These are phyloP conservation scores for Diutina sp. DNA, from an alignment of 1,139 yeast species.

Conservation along the genomic window DNA sequence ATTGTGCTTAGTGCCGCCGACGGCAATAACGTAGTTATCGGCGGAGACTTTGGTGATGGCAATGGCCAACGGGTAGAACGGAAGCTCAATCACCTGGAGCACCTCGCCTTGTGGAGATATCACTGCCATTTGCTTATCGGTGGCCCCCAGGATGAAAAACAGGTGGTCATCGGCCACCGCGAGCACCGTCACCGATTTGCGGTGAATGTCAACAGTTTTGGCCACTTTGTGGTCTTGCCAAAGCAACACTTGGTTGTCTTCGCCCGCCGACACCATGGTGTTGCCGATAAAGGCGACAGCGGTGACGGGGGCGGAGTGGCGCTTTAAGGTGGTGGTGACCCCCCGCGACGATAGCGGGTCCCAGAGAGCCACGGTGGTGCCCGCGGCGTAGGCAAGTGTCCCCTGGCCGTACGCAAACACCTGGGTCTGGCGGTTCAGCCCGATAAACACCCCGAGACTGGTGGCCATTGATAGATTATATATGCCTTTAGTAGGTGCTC, in stretches of 20 bases:
- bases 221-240: slow-evolving; percentile 36
- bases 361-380: slow-evolving; percentile 66
- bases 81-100: slow-evolving; percentile 17
- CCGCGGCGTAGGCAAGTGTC: slow-evolving; percentile 66
- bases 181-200: slow-evolving; percentile 30
- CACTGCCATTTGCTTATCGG: slow-evolving; percentile 45
- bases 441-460: not conserved
- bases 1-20: slow-evolving; percentile 80
- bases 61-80: slow-evolving; percentile 55
- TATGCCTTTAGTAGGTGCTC: no score
- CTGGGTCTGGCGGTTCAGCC: slow-evolving; percentile 2
- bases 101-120: slow-evolving; percentile 24
- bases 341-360: slow-evolving; percentile 40
- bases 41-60: slow-evolving; percentile 33
- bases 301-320: slow-evolving; percentile 44
- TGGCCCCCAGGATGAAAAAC: slow-evolving; percentile 48
- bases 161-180: slow-evolving; percentile 26
- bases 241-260: slow-evolving; percentile 46
- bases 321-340: slow-evolving; percentile 41
- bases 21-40: slow-evolving; percentile 22
- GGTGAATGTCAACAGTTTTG: slow-evolving; percentile 25
- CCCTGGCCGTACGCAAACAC: not conserved
- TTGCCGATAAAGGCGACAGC: slow-evolving; percentile 43
- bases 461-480: not conserved
- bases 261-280: slow-evolving; percentile 44